These are phyloP conservation scores for Thinopyrum elongatum DNA, from an alignment of 176 grass and related monocot genomes.

Conservation along the genomic window DNA sequence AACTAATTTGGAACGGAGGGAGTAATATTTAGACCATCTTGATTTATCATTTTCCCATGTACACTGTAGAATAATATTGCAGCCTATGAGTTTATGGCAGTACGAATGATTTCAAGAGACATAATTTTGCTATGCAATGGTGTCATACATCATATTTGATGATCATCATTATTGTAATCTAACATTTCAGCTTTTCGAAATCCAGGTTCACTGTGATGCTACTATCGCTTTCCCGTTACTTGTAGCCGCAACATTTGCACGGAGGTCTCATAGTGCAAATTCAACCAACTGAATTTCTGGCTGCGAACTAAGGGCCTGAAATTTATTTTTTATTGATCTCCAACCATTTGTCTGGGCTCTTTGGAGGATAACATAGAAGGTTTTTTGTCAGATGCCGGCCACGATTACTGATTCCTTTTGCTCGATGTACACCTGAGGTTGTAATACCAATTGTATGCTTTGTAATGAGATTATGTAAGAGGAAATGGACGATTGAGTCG, in stretches of 20 bases:
- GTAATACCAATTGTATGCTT: background rate
- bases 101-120: background rate
- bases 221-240: slow-evolving; percentile 89
- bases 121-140: background rate
- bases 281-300: slow-evolving; percentile 2
- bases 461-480: background rate
- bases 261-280: slow-evolving; percentile 33
- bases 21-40: background rate
- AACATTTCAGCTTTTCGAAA: slow-evolving; percentile 4
- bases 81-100: background rate
- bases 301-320: no score
- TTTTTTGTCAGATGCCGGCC: background rate
- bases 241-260: slow-evolving; percentile 83
- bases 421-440: background rate
- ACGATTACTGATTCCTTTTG: background rate
- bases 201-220: slow-evolving; percentile 89
- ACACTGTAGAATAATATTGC: background rate
- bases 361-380: background rate
- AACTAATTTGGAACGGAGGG: no score
- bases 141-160: background rate
- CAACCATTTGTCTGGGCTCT: background rate
- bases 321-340: background rate
- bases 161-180: slow-evolving; percentile 6
- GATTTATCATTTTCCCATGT: background rate
- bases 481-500: background rate